Evolutionary conservation across 2,329 filamentous ascomycete species (phyloP).

Genomic region (Zasmidium angulare): DNA sequence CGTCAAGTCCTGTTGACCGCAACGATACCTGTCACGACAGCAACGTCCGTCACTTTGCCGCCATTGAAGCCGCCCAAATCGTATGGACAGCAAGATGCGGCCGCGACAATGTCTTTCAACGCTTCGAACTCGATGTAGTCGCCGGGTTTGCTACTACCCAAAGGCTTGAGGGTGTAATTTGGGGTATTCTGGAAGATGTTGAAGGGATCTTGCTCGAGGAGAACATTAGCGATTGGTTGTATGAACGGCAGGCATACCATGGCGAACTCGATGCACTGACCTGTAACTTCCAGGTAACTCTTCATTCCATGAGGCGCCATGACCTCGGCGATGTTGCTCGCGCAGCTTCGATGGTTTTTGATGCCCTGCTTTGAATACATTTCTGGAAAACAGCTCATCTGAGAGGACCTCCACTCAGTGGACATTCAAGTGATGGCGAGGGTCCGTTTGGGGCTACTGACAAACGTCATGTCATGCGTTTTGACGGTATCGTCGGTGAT

Average conservation of each 20-base stretch:
- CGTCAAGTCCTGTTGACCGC: neutral
- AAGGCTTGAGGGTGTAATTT: constrained; percentile 38
- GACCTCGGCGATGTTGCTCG: constrained; percentile 40
- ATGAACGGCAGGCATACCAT: neutral
- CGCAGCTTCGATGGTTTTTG: constrained; percentile 38
- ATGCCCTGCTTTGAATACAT: constrained; percentile 37
- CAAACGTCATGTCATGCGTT: constrained; percentile 40
- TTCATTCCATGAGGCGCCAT: constrained; percentile 38
- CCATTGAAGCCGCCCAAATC: constrained; percentile 41
- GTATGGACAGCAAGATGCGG: constrained; percentile 41
- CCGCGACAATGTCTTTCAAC: constrained; percentile 36
- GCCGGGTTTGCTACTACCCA: constrained; percentile 39
- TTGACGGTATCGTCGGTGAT: constrained; percentile 40
- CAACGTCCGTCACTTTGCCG: constrained; percentile 40
- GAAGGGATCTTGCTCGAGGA: neutral
- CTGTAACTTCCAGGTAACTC: constrained; percentile 34
- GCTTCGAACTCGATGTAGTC: constrained; percentile 43
- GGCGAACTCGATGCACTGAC: constrained; percentile 20
- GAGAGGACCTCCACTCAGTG: no score
- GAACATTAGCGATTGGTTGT: neutral
- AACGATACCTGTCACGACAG: constrained; percentile 30
- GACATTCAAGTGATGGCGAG: no score
- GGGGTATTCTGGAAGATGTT: constrained; percentile 20
- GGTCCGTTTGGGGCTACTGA: neutral
- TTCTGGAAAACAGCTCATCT: constrained; percentile 42